Base-by-base conservation (phyloP, 1,139 yeast genomes). In the Kodamaea sp. region DNA sequence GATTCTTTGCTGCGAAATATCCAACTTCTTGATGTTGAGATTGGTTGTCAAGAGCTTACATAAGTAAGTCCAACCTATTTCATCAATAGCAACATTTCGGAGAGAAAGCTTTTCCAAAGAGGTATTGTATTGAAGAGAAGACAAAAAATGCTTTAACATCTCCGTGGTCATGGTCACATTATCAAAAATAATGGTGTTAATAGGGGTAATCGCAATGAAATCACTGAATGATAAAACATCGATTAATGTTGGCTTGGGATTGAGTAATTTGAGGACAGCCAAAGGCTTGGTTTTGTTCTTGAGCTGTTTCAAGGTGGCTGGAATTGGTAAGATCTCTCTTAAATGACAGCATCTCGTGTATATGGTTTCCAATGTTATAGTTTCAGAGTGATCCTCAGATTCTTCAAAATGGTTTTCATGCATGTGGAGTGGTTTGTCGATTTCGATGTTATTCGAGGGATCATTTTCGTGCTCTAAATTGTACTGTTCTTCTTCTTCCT, bases 341-440 rank as follows among this genome's bases (percentile, higher is more conserved):
- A 90, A 67, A 60, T 90, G 97, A 53, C 97, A 90, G 56, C 97
- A 89, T 45, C 97, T 68, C 0, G 97, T 87, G 57, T 90, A 90
- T 11, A 90, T 67, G 26, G 80, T 76, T 49, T 86, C 95, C 38
- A 87, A 62, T 0, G 86, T 69, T 10, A 80, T 46, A 57, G 69
- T 50, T 32, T 51, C 59, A 9, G 44, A 28, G 8, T 7, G 21
- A 18, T 18, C 21, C 18, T 26, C 22, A n/a, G 21, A 10, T 15
- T 53, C 61, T 21, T 55, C 65, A 48, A 82, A 81, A 55, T 80
- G 78, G 40, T 78, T 71, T 47, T 83, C 87, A 56, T 83, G 88
- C 14, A 72, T 48, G 59, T 83, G 90, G 32, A 83, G 65, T 1
- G 89, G 90, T 38, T 78, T 81, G 55, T 70, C 65, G 45, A 64